These are phyloP conservation scores for Triticum monococcum DNA, from an alignment of 176 grass and related monocot species.

Conservation along the genomic window DNA sequence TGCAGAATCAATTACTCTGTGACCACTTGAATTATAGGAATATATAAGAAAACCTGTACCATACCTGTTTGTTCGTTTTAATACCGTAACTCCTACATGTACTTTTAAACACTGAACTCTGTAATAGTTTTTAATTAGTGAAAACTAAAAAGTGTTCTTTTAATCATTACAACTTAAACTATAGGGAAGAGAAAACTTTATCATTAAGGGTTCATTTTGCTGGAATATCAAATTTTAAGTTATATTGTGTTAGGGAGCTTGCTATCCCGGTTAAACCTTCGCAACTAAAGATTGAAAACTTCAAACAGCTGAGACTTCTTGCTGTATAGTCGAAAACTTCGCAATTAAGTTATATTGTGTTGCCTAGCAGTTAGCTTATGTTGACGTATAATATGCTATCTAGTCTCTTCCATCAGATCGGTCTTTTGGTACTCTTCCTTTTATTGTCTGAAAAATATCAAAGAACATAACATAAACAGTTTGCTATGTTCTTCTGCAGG, in stretches of 20 bases:
- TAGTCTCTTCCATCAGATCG: too few relatives aligned
- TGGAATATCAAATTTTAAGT: not conserved
- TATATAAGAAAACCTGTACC: not conserved
- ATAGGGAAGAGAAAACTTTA: not conserved
- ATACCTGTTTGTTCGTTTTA: not conserved
- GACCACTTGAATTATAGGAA: not conserved
- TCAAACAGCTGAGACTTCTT: not conserved
- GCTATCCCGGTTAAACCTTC: not conserved
- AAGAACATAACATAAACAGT: not conserved
- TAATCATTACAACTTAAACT: not conserved
- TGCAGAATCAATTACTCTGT: not conserved
- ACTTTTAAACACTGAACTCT: not conserved
- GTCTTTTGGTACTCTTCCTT: not conserved
- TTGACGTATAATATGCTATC: too few relatives aligned
- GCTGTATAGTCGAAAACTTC: not conserved
- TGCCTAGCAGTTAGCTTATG: not conserved
- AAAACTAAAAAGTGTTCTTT: not conserved
- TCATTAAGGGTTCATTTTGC: not conserved
- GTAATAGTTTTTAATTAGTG: not conserved
- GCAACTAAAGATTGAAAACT: not conserved
- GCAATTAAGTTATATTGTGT: not conserved
- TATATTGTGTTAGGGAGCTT: not conserved
- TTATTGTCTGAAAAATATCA: not conserved
- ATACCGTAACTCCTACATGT: not conserved
- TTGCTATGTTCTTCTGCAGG: slow-evolving; percentile 55